These are phyloP conservation scores for Lactifluus volemus DNA, from an alignment of 768 basidiomycete genomes.

Conservation along the genomic window DNA sequence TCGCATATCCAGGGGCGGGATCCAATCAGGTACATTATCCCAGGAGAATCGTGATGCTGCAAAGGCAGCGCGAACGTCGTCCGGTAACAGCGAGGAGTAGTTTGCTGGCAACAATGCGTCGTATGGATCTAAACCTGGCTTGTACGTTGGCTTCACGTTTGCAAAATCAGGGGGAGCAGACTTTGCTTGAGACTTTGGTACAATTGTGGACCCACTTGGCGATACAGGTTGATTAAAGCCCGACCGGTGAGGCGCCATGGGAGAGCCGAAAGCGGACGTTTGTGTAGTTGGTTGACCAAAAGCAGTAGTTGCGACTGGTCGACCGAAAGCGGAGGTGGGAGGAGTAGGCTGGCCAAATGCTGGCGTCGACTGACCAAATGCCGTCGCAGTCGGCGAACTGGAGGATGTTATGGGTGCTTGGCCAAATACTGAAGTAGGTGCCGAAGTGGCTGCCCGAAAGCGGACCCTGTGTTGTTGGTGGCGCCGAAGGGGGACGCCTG, in stretches of 20 bases:
- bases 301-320: constrained; percentile 34
- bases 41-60: constrained; percentile 45
- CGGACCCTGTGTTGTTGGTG: background rate
- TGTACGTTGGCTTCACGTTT: constrained; percentile 29
- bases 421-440: constrained; percentile 6
- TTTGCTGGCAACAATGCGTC: constrained; percentile 45
- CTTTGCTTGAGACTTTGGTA: constrained; percentile 15
- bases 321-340: constrained; percentile 41
- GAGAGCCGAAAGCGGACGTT: constrained; percentile 33
- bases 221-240: constrained; percentile 6
- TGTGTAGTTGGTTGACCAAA: constrained; percentile 37
- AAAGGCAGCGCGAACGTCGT: constrained; percentile 42
- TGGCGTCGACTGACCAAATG: constrained; percentile 25
- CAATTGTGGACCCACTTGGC: background rate
- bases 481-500: constrained; percentile 16
- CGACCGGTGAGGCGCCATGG: constrained; percentile 4
- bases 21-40: constrained; percentile 61
- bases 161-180: constrained; percentile 26
- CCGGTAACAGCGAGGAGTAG: constrained; percentile 46
- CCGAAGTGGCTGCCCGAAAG: constrained; percentile 8
- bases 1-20: constrained; percentile 52
- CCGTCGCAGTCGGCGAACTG: background rate
- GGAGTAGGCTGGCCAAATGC: constrained; percentile 27
- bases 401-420: constrained; percentile 3
- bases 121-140: constrained; percentile 44